A percentile compares a stretch with the other conserved stretches of the same genome.
Conservation (phyloP, 495 filamentous ascomycete species). For the Penicillium longicatenatum region DNA sequence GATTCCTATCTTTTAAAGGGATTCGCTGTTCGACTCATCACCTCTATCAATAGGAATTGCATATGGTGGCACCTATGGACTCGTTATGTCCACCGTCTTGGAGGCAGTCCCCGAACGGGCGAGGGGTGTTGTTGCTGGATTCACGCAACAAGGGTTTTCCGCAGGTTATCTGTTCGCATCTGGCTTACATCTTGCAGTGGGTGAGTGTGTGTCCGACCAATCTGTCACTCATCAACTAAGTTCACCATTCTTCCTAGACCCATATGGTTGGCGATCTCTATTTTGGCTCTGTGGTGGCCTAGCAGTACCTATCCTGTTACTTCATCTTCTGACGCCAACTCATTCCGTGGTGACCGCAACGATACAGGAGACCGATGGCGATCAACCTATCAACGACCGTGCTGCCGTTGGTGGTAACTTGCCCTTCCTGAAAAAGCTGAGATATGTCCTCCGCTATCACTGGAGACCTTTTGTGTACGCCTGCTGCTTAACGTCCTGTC, state of each 20-base stretch:
- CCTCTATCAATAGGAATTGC: not conserved
- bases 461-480: not conserved
- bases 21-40: too few species aligned
- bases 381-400: not conserved
- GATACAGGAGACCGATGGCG: not conserved
- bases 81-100: not conserved
- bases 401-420: not conserved
- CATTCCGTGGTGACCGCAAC: not conserved
- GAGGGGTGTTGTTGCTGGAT: not conserved
- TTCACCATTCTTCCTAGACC: not conserved
- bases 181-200: not conserved
- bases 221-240: not conserved
- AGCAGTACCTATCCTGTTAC: not conserved
- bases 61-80: not conserved
- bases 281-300: not conserved
- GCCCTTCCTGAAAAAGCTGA: not conserved
- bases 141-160: not conserved
- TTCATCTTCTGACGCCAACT: not conserved
- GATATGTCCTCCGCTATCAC: not conserved
- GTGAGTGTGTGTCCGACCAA: not conserved
- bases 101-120: not conserved
- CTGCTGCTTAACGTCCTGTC: not conserved
- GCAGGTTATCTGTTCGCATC: not conserved
- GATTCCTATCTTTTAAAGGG: too few species aligned
- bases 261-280: not conserved